Percentiles rank a stretch among this genome's conserved stretches.
These are phyloP conservation scores for Toxoplasma gondii DNA, from an alignment of 169 alveolate species.

Conservation along the genomic window DNA sequence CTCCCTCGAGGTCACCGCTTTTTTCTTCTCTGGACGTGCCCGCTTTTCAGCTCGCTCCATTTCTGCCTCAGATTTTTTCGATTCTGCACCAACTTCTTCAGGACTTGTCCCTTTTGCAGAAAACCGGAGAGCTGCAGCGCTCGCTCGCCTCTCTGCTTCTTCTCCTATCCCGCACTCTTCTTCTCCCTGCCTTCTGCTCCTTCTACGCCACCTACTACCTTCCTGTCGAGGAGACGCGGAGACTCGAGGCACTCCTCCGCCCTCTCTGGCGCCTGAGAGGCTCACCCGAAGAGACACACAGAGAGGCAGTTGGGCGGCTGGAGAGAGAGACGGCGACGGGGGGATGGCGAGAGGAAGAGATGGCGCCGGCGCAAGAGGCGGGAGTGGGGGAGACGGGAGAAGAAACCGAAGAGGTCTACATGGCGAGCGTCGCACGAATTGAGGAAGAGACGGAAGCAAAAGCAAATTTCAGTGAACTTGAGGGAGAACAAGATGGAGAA, in stretches of 20 bases:
- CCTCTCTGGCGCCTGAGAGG: neutral
- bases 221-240: neutral
- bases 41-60: neutral
- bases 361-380: neutral
- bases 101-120: neutral
- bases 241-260: neutral
- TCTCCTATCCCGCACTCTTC: neutral
- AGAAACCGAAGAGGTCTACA: neutral
- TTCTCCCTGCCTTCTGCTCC: neutral
- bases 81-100: neutral
- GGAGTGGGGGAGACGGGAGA: neutral
- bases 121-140: neutral
- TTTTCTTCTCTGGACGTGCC: neutral
- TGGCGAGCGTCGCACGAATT: neutral
- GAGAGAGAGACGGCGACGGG: neutral
- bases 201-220: neutral
- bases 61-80: conserved; percentile 28
- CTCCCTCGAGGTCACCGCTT: no score
- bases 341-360: neutral
- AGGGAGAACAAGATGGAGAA: no score
- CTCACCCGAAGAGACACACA: neutral
- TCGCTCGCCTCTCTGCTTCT: neutral
- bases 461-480: no score
- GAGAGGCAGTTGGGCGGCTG: neutral
- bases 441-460: no score